A percentile compares a stretch with the other conserved stretches of the same genome.
phyloP scores from a whole-genome alignment of 495 filamentous ascomycete species.

The Aspergillus cristatus region DNA sequence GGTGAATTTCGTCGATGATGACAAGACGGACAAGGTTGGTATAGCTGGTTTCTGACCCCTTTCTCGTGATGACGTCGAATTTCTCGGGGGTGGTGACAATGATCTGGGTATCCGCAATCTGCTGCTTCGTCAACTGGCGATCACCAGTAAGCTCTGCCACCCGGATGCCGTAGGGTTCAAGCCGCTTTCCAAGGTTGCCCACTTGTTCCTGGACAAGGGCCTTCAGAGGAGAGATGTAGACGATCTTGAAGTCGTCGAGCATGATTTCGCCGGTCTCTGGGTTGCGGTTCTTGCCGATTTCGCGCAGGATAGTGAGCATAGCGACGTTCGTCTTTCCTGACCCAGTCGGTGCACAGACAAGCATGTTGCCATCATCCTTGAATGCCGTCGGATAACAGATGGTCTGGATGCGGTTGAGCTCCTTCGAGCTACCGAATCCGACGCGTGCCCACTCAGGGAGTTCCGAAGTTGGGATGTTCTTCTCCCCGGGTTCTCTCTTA shows the following conservation, averaged over 20 bases:
- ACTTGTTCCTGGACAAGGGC: slow-evolving; percentile 95
- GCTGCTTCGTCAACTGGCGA: slow-evolving; percentile 96
- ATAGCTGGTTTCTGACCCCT: slow-evolving; percentile 94
- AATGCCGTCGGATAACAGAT: slow-evolving; percentile 88
- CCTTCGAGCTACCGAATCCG: slow-evolving; percentile 71
- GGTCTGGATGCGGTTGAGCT: slow-evolving; percentile 92
- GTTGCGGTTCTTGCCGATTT: slow-evolving; percentile 93
- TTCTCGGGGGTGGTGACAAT: slow-evolving; percentile 99
- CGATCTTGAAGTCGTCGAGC: slow-evolving; percentile 93
- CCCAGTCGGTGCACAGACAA: slow-evolving; percentile 93
- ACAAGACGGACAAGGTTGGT: slow-evolving; percentile 92
- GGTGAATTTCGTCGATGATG: slow-evolving; percentile 96
- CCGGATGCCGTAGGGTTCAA: slow-evolving; percentile 84
- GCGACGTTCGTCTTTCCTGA: slow-evolving; percentile 99
- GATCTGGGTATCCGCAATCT: slow-evolving; percentile 95
- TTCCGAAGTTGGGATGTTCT: slow-evolving; percentile 69
- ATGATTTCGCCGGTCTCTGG: slow-evolving; percentile 79
- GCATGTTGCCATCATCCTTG: slow-evolving; percentile 90
- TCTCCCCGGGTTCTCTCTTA: slow-evolving; percentile 69
- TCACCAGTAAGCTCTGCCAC: slow-evolving; percentile 95
- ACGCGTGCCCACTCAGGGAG: slow-evolving; percentile 85
- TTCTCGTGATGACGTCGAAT: slow-evolving; percentile 98
- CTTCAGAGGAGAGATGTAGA: slow-evolving; percentile 91
- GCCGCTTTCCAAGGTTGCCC: slow-evolving; percentile 86
- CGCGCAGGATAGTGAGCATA: slow-evolving; percentile 91